phyloP scores from a whole-genome alignment of 176 grass and related monocot species.

The Cenchrus americanus region DNA sequence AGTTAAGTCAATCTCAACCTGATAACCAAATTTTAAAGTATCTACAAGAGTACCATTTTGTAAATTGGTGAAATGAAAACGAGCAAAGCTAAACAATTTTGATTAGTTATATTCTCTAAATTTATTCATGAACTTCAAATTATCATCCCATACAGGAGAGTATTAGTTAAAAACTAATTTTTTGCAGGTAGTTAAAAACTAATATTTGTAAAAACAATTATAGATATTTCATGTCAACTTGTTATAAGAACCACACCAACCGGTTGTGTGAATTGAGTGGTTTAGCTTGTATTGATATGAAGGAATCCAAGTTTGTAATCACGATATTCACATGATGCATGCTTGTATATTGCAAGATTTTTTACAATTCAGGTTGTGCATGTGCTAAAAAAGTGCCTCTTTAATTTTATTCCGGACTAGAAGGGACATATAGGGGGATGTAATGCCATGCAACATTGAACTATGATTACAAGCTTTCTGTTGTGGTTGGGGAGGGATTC shows the following conservation, averaged over 20 bases:
- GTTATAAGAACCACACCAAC: not conserved
- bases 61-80: too few relatives aligned
- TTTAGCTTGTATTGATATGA: not conserved
- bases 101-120: too few relatives aligned
- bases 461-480: not conserved
- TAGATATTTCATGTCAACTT: too few relatives aligned
- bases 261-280: not conserved
- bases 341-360: not conserved
- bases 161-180: too few relatives aligned
- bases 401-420: not conserved
- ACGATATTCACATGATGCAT: not conserved
- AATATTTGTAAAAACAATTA: too few relatives aligned
- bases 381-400: not conserved
- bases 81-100: too few relatives aligned
- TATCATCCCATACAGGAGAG: too few relatives aligned
- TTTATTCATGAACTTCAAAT: too few relatives aligned
- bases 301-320: not conserved
- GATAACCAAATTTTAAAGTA: too few relatives aligned
- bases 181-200: too few relatives aligned
- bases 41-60: too few relatives aligned
- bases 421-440: not conserved
- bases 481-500: not conserved
- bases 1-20: too few relatives aligned
- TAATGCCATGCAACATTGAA: not conserved
- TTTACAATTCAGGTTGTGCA: not conserved